Conservation (phyloP, 495 filamentous ascomycete genomes). For the Aspergillus wentii region DNA sequence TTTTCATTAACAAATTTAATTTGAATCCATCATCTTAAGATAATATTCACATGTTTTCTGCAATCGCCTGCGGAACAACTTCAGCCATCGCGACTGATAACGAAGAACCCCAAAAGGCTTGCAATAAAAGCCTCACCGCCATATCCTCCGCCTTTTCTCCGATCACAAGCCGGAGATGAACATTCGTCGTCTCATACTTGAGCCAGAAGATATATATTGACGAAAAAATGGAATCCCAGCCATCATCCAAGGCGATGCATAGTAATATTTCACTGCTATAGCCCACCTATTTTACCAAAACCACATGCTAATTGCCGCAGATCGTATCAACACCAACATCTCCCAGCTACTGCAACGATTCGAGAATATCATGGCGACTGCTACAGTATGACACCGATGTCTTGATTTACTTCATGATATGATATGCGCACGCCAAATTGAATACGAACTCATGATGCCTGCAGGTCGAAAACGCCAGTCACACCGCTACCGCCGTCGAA, state of each 20-base stretch:
- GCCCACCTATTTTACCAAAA: neutral
- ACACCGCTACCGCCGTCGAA: constrained; percentile 49
- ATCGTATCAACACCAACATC: constrained; percentile 49
- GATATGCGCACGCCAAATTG: no score
- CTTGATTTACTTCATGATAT: no score
- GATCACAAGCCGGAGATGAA: no score
- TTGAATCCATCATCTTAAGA: no score
- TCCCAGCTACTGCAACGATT: constrained; percentile 56
- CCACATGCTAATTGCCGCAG: constrained; percentile 19
- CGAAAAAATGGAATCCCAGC: constrained; percentile 32
- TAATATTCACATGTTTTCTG: no score
- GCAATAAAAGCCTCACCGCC: constrained; percentile 13
- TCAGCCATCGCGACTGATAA: neutral
- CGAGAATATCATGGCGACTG: constrained; percentile 55
- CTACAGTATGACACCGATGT: constrained; percentile 43
- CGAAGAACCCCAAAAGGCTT: constrained; percentile 5
- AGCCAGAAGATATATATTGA: constrained; percentile 2
- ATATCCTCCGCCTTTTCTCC: constrained; percentile 4
- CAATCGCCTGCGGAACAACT: no score
- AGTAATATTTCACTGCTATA: constrained; percentile 15
- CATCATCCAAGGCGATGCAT: constrained; percentile 32
- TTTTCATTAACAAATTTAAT: neutral
- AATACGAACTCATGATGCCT: constrained; percentile 1
- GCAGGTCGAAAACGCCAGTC: constrained; percentile 34
- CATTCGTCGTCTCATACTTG: no score